These are phyloP conservation scores for Teratosphaeria nubilosa DNA, from an alignment of 2,329 filamentous ascomycete species.

Conservation along the genomic window DNA sequence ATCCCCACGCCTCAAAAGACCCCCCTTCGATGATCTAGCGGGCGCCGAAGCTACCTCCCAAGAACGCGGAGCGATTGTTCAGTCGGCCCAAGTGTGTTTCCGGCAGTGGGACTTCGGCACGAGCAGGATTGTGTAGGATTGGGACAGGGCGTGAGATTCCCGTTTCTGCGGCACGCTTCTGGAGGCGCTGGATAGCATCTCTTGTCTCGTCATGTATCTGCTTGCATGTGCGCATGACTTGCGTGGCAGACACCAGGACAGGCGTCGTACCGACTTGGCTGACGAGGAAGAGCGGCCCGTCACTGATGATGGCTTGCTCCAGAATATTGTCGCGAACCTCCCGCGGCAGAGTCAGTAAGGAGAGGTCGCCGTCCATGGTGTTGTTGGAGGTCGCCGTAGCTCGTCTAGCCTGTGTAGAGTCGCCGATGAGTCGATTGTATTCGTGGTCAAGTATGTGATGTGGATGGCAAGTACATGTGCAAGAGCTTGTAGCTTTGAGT, in stretches of 20 bases:
- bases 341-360: constrained; percentile 10
- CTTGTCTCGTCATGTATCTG: not conserved
- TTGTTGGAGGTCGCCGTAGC: not conserved
- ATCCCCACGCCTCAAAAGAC: not conserved
- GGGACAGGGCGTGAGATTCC: not conserved
- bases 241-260: not conserved
- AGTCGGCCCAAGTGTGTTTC: not conserved
- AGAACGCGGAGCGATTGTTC: not conserved
- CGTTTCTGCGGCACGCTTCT: not conserved
- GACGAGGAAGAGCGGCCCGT: not conserved
- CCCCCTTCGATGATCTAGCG: not conserved
- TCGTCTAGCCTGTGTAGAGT: not conserved
- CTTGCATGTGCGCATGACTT: not conserved
- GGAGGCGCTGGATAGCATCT: not conserved
- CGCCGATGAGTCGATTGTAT: constrained; percentile 7
- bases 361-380: not conserved
- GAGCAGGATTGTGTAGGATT: not conserved
- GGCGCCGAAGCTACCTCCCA: too few species aligned
- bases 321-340: constrained; percentile 16
- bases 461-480: too few species aligned
- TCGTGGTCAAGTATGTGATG: too few species aligned
- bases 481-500: too few species aligned
- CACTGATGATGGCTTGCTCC: not conserved
- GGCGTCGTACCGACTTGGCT: not conserved
- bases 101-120: not conserved